A percentile compares a stretch with the other conserved stretches of the same genome.
Evolutionary conservation across 768 basidiomycete species (phyloP).

Genomic region (Trametes maxima): DNA sequence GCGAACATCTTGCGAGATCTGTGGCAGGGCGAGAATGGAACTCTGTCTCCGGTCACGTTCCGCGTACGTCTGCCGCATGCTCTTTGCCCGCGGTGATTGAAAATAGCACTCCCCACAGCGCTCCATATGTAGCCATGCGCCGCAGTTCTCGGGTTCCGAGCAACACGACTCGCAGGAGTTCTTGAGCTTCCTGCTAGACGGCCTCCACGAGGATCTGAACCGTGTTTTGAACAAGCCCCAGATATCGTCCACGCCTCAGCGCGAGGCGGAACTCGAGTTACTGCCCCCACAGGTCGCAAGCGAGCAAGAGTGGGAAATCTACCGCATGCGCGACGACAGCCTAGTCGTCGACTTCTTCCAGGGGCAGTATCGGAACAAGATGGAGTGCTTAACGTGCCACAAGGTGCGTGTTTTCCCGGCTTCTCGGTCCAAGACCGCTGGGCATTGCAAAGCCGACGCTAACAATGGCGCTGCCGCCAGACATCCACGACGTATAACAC

Average conservation of each 20-base stretch:
- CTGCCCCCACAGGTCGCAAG: constrained; percentile 87
- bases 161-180: constrained; percentile 99
- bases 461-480: constrained; percentile 43
- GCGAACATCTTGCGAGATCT: constrained; percentile 81
- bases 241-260: constrained; percentile 66
- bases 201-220: constrained; percentile 95
- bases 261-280: constrained; percentile 87
- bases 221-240: constrained; percentile 75
- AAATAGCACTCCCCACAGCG: constrained; percentile 43
- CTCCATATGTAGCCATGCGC: constrained; percentile 58
- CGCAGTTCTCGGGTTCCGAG: constrained; percentile 81
- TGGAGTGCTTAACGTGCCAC: constrained; percentile 89
- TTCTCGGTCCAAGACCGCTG: background rate
- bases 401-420: constrained; percentile 55
- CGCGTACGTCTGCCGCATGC: constrained; percentile 54
- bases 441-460: background rate
- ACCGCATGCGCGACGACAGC: constrained; percentile 88
- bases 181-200: constrained; percentile 90
- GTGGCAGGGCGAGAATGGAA: constrained; percentile 85
- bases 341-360: constrained; percentile 97
- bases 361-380: constrained; percentile 89
- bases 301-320: constrained; percentile 91
- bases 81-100: constrained; percentile 13
- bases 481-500: constrained; percentile 97
- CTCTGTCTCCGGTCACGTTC: constrained; percentile 81